These are phyloP conservation scores for Cladosporium sp. DNA, from an alignment of 2,329 filamentous ascomycete genomes.

Conservation along the genomic window DNA sequence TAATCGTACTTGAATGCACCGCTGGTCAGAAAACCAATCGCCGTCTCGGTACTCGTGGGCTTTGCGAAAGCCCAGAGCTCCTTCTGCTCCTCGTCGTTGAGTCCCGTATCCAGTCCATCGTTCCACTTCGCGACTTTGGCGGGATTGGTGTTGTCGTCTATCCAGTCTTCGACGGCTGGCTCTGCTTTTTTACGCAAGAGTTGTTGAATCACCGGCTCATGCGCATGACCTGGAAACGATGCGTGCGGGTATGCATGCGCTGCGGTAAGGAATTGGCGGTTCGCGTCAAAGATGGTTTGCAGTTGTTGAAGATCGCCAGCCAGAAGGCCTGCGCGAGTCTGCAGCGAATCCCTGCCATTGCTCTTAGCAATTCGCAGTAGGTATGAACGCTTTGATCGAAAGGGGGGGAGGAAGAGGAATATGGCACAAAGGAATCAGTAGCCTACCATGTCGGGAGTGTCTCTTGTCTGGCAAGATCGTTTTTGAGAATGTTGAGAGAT, in stretches of 20 bases:
- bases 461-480: conserved; percentile 26
- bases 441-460: conserved; percentile 33
- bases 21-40: conserved; percentile 18
- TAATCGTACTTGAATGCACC: conserved; percentile 60
- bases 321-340: conserved; percentile 6
- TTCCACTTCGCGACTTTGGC: conserved; percentile 37
- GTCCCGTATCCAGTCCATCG: conserved; percentile 39
- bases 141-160: conserved; percentile 44
- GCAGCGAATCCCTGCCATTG: conserved; percentile 11
- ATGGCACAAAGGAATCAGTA: neutral
- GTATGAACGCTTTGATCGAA: conserved; percentile 1
- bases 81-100: conserved; percentile 48
- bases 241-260: conserved; percentile 72
- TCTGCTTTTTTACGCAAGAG: conserved; percentile 81
- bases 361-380: conserved; percentile 1
- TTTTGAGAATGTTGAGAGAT: conserved; percentile 22
- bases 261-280: conserved; percentile 62
- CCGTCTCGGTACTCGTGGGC: conserved; percentile 42
- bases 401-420: neutral
- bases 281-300: conserved; percentile 47
- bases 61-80: conserved; percentile 58
- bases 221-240: conserved; percentile 61
- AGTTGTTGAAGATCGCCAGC: conserved; percentile 8
- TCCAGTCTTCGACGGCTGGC: conserved; percentile 68
- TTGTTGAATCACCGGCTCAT: conserved; percentile 57